phyloP scores from a whole-genome alignment of 805 yeast genomes.

The Saturnispora dispora region DNA sequence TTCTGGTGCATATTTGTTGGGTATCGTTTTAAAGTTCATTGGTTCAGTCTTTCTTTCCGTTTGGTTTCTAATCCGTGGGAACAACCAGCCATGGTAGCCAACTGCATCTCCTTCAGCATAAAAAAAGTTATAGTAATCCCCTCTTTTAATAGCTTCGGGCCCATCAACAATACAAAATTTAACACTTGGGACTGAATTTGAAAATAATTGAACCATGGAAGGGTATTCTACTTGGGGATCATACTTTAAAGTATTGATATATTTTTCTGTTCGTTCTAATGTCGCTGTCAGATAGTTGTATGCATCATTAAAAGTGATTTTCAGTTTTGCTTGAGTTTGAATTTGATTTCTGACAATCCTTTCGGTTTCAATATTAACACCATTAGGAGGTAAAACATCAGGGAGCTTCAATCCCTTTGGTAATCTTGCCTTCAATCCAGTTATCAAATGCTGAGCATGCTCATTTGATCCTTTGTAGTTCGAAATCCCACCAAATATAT shows the following conservation, averaged over 20 bases:
- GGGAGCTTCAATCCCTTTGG: background rate
- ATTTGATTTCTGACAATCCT: conserved; percentile 9
- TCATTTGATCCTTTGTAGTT: conserved; percentile 4
- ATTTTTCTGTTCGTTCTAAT: conserved; percentile 49
- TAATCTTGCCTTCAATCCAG: background rate
- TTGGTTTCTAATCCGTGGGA: conserved; percentile 46
- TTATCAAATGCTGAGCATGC: conserved; percentile 1
- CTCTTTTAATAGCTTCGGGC: conserved; percentile 53
- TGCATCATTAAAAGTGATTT: conserved; percentile 45
- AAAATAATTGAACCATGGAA: conserved; percentile 75
- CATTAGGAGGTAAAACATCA: conserved; percentile 4
- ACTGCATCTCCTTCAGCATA: conserved; percentile 96
- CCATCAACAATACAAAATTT: conserved; percentile 66
- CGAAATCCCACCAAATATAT: background rate
- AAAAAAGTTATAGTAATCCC: conserved; percentile 65
- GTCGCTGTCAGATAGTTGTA: conserved; percentile 56
- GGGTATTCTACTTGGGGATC: conserved; percentile 51
- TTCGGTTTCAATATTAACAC: conserved; percentile 5
- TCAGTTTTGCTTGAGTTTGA: conserved; percentile 15
- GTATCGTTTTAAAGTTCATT: background rate
- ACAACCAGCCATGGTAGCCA: conserved; percentile 68
- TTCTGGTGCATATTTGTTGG: conserved; percentile 1
- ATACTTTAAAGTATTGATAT: conserved; percentile 45
- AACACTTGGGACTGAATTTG: conserved; percentile 76
- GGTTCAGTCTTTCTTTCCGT: background rate